Evolutionary conservation across 2,329 filamentous ascomycete genomes (phyloP), one percentile per base, ranked within the genome.

Genomic region (Kalmusia sp.): DNA sequence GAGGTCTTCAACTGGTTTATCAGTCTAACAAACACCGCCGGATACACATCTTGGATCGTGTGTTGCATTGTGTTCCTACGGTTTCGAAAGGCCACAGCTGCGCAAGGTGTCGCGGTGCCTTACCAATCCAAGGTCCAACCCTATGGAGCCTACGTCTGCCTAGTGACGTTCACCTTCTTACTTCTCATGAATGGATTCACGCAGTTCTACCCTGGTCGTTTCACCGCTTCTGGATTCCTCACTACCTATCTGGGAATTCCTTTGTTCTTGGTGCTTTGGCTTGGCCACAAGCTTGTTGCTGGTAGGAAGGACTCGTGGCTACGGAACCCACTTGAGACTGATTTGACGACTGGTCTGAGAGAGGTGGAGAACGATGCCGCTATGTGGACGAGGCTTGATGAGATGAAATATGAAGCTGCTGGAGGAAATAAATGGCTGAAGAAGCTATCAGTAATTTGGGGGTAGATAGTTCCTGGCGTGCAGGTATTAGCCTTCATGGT

Each of bases 121-220:
- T 87, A 84, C 61, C 71, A 72, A 22, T 82, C 80, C 12, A 65
- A 66, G 17, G 60, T 86, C 4, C 84, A 87, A 62, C 85, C 89
- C 0, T 92, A 88, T 66, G 85, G 84, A 2, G 83, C 88, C 0
- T 91, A 81, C 65, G 74, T 83, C 49, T 80, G 82, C 7, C 80
- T 91, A 1, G 68, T 82, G 14, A 67, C 85, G 17, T 82, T 91
- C 47, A 68, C 72, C 3, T 73, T 91, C 24, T 78, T 93, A 15
- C 84, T 82, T 1, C 73, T 93, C 3, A 87, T 90, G 61, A 91
- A 91, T 63, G 90, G 89, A 1, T 93, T 92, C 73, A 83, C 87
- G 28, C 83, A 88, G 12, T 93, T 93, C 69, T 88, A 88, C 69
- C 84, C 85, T 0, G 75, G 79, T 6, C 78, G 86, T 21, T 93